Base-by-base conservation (phyloP, 2,329 filamentous ascomycete species). In the Verruconis gallopava region DNA sequence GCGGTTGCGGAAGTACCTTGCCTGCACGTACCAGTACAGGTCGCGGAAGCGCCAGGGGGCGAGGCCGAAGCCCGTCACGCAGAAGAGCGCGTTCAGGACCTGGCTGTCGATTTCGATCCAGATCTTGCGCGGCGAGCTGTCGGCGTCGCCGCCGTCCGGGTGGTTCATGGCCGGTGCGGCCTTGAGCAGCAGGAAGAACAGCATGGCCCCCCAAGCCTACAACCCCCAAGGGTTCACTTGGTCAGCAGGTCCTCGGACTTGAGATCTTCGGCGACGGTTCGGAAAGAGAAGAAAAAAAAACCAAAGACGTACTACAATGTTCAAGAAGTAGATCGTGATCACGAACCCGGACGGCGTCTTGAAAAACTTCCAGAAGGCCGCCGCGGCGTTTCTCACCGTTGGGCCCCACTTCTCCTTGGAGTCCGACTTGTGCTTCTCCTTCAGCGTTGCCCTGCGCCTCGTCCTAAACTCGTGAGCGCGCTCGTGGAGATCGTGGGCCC, bases 121-220 rank as follows among this genome's bases (percentile, higher is more conserved):
- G 46, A 78, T 79, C 15, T 80, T 69, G 13, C 85, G 75, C 2
- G 83, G 76, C 0, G 81, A 85, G 52, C 85, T 66, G 55, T 85
- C 78, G 49, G 81, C 68, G 54, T 82, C 71, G 9, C 33, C 13
- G 11, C 12, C 33, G 72, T 79, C 50, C 69, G 63, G 59, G 55
- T 64, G 57, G 25, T 38, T 14, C 81, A 85, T 85, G 46, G 75
- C 74, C 4, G 79, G 78, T 2, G 74, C 66, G 17, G 70, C 84
- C 52, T 85, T 84, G 65, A 78, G 81, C 19, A 93, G 74, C 2
- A 93, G 67, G 15, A 93, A 65, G 61, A 93, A 93, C 21, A 93
- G 69, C 85, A 93, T 93, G 45, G 81, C 85, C 40, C 85, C 85
- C 85, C 85, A 93, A 0, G 81, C 86, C 48, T 89, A 88, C 44